Evolutionary conservation across 1,284 basidiomycete genomes (phyloP).

Genomic region (Naganishia liquefaciens): DNA sequence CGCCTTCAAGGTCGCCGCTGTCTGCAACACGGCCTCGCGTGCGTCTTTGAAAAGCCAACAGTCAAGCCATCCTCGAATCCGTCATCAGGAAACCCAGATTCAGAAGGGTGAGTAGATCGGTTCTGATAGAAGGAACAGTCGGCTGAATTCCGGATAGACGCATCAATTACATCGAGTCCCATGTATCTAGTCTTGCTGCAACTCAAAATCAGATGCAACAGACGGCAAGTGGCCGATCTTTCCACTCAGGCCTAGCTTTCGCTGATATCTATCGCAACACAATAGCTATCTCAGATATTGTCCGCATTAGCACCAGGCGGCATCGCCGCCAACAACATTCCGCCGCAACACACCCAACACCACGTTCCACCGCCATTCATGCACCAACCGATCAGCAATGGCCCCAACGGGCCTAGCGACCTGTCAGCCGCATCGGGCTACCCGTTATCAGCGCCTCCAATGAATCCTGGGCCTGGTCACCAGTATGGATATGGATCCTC

Average conservation of each 20-base stretch:
- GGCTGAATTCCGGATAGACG: slow-evolving; percentile 34
- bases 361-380: slow-evolving; percentile 42
- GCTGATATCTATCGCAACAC: background rate
- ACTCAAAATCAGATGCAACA: slow-evolving; percentile 51
- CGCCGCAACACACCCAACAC: slow-evolving; percentile 39
- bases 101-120: background rate
- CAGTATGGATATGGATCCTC: background rate
- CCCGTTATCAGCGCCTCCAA: slow-evolving; percentile 9
- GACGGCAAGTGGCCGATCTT: slow-evolving; percentile 38
- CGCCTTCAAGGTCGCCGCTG: slow-evolving; percentile 68
- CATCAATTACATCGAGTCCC: slow-evolving; percentile 46
- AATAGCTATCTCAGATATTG: slow-evolving; percentile 48
- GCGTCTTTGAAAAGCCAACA: slow-evolving; percentile 90
- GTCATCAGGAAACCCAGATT: background rate
- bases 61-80: slow-evolving; percentile 29
- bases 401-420: background rate
- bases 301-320: slow-evolving; percentile 41
- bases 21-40: slow-evolving; percentile 75
- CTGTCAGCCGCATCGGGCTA: slow-evolving; percentile 5
- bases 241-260: no score
- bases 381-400: slow-evolving; percentile 26
- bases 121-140: background rate
- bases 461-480: background rate
- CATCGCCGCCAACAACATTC: slow-evolving; percentile 18
- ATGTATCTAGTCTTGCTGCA: slow-evolving; percentile 44